Evolutionary conservation across 2,329 filamentous ascomycete genomes (phyloP).

Genomic region (Monilinia fructicola): DNA sequence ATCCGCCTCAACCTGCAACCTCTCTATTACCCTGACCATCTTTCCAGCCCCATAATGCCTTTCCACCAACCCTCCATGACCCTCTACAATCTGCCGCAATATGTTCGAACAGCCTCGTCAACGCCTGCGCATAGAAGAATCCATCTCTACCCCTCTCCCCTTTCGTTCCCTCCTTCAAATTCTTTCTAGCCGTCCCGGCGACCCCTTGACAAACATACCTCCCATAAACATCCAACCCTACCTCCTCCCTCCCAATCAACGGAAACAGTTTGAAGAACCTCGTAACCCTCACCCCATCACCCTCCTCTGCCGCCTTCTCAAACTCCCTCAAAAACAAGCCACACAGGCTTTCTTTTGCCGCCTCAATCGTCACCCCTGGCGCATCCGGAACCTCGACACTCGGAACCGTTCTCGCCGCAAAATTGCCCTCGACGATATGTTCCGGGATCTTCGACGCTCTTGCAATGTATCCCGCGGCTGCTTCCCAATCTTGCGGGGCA

Average conservation of each 20-base stretch:
- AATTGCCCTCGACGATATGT: conserved; percentile 76
- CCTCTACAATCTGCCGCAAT: conserved; percentile 93
- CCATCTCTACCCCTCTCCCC: conserved; percentile 60
- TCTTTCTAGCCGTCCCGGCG: conserved; percentile 75
- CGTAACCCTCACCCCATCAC: conserved; percentile 86
- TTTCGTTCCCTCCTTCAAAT: conserved; percentile 60
- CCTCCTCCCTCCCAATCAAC: conserved; percentile 82
- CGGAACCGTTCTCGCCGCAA: conserved; percentile 89
- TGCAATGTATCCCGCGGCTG: conserved; percentile 84
- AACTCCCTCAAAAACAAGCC: conserved; percentile 91
- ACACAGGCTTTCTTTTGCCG: conserved; percentile 85
- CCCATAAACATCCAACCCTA: conserved; percentile 91
- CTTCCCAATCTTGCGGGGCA: conserved; percentile 97
- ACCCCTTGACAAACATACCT: conserved; percentile 95
- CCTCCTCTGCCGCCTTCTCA: conserved; percentile 82
- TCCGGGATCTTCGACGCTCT: conserved; percentile 79
- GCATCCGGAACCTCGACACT: conserved; percentile 94
- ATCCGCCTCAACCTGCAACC: conserved; percentile 90
- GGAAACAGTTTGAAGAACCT: conserved; percentile 98
- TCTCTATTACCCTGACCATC: conserved; percentile 92
- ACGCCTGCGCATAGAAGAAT: conserved; percentile 86
- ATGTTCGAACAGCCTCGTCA: conserved; percentile 94
- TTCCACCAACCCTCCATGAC: conserved; percentile 86
- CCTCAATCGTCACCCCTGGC: conserved; percentile 81
- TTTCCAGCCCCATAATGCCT: conserved; percentile 89